Percentiles rank a stretch among this genome's conserved stretches.
phyloP scores from a whole-genome alignment of 129 eudicot species.

The Lactuca sativa region DNA sequence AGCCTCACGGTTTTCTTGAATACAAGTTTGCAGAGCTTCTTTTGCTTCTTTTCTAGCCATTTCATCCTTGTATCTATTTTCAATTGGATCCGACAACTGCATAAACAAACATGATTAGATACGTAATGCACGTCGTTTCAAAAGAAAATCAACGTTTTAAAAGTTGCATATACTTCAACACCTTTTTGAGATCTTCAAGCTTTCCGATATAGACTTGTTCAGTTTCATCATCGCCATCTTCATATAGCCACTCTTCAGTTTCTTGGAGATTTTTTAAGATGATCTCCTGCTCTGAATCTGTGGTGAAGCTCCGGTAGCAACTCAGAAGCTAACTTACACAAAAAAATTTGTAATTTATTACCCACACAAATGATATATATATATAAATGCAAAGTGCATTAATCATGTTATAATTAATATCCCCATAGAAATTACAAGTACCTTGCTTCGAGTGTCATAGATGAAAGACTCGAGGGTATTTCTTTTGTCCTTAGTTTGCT shows the following conservation, averaged over 20 bases:
- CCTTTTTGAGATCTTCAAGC: constrained; percentile 66
- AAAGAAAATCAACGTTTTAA: not conserved
- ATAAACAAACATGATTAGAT: constrained; percentile 17
- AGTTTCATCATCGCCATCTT: constrained; percentile 80
- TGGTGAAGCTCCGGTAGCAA: constrained; percentile 58
- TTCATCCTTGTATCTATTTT: constrained; percentile 66
- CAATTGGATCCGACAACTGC: constrained; percentile 74
- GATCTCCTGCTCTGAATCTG: constrained; percentile 60
- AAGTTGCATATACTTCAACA: constrained; percentile 13
- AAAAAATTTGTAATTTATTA: too few species aligned
- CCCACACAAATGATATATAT: not conserved
- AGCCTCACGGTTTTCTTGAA: constrained; percentile 42
- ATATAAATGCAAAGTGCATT: not conserved
- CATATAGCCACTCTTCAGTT: constrained; percentile 88
- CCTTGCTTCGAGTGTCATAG: constrained; percentile 86
- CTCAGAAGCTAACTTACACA: constrained; percentile 19
- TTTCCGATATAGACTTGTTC: constrained; percentile 62
- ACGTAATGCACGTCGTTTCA: not conserved
- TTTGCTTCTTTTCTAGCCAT: constrained; percentile 60
- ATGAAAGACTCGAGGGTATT: constrained; percentile 73
- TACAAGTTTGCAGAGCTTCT: constrained; percentile 40
- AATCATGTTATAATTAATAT: not conserved
- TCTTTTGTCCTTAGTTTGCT: constrained; percentile 75
- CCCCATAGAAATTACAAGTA: not conserved
- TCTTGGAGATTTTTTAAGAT: constrained; percentile 56